These are phyloP conservation scores for Magnolia officinalis DNA, from an alignment of 164 flowering plant genomes.

Conservation along the genomic window DNA sequence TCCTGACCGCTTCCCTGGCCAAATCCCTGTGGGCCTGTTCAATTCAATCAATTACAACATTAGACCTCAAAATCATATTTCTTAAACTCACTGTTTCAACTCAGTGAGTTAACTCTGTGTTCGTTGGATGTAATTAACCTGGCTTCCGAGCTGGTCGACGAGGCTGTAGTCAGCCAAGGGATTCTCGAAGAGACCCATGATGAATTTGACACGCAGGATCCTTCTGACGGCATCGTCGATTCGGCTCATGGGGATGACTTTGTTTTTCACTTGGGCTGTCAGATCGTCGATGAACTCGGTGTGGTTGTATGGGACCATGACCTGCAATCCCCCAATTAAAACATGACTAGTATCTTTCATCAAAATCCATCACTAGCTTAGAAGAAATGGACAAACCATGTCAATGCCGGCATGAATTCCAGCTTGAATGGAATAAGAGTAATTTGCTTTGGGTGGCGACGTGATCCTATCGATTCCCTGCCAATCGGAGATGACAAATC, in stretches of 20 bases:
- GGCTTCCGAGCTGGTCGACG: conserved; percentile 12
- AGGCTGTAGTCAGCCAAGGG: conserved; percentile 15
- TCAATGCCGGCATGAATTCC: conserved; percentile 43
- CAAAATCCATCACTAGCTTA: neutral
- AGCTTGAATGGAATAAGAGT: conserved; percentile 33
- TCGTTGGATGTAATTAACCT: conserved; percentile 2
- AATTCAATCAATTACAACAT: neutral
- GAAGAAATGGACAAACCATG: conserved; percentile 27
- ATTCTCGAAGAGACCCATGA: conserved; percentile 15
- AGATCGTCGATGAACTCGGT: conserved; percentile 12
- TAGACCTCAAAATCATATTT: neutral
- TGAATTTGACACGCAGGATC: conserved; percentile 16
- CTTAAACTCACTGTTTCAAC: neutral
- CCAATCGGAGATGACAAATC: conserved; percentile 51
- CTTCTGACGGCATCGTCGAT: conserved; percentile 16
- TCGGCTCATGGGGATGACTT: conserved; percentile 14
- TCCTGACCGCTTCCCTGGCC: conserved; percentile 39
- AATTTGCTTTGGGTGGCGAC: conserved; percentile 29
- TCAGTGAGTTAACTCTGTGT: neutral
- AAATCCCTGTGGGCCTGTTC: conserved; percentile 32
- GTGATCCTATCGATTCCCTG: conserved; percentile 43
- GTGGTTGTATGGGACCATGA: conserved; percentile 11
- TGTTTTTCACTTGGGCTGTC: conserved; percentile 7
- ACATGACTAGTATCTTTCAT: neutral
- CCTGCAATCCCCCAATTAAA: neutral